Evolutionary conservation across 371 early-diverging fungal genomes (phyloP), one percentile per base, ranked within the genome.

Genomic region (Smittium mucronatum): DNA sequence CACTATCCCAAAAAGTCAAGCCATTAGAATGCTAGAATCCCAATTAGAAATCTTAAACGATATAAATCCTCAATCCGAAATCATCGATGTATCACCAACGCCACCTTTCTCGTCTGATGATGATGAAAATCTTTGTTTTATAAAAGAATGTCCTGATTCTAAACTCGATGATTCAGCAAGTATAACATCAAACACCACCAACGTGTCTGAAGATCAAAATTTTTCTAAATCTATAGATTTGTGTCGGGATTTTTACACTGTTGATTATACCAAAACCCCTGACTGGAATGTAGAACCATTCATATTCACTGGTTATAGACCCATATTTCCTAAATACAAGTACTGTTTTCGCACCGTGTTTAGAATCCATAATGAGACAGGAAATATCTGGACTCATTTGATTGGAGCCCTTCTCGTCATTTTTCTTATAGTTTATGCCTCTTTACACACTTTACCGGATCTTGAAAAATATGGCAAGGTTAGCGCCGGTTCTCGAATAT

Each of bases 321-420:
- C 83, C 26, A 88, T 89, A 67, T 84, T 85, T 25, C 80, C 84
- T 70, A 90, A 88, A 32, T 93, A 88, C 72, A 34, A 21, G 0
- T 85, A 83, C 47, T 96, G 95, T 72, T 34, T 87, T 8, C 76
- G 81, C 58, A 89, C 91, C 2, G 36, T 35, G 11, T 30, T 63
- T 57, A 57, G 33, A 57, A 57, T 67, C 36, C 95, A 95, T 78
- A 96, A 95, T 76, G 95, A 96, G 75, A 87, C 84, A 58, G 90
- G 89, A 59, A 95, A 94, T 74, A 88, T 95, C 57, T 88, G 88
- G 83, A 85, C 92, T 28, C 95, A 95, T 75, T 72, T 89, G 29
- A 47, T 90, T 25, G 93, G 93, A 31, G 83, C 88, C 1, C 63
- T 91, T 26, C 74, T 76, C 0, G 91, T 93, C 70, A 63, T 87